A percentile compares a stretch with the other conserved stretches of the same genome.
phyloP scores from a whole-genome alignment of 1,284 basidiomycete genomes.

The Ceratobasidium sp. region DNA sequence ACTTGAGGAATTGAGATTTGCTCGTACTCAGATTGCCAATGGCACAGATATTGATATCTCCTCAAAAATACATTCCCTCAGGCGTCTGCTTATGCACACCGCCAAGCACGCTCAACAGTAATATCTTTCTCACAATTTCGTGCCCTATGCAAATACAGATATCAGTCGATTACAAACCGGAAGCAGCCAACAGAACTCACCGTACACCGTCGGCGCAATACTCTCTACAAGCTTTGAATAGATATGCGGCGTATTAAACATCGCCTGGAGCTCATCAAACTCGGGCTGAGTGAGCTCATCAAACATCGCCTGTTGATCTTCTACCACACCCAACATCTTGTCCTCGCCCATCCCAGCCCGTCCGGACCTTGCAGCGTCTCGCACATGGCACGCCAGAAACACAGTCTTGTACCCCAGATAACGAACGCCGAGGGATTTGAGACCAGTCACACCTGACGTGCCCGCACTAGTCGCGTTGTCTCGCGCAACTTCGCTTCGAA shows the following conservation, averaged over 20 bases:
- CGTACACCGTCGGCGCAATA: conserved; percentile 98
- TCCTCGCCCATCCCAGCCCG: conserved; percentile 61
- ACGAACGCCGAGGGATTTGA: conserved; percentile 94
- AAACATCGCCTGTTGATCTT: conserved; percentile 83
- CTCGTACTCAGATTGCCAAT: conserved; percentile 97
- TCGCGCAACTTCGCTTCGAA: conserved; percentile 92
- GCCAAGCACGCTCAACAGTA: conserved; percentile 99
- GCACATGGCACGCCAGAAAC: conserved; percentile 98
- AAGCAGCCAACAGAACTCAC: conserved; percentile 51
- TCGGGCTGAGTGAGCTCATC: conserved; percentile 93
- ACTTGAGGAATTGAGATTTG: conserved; percentile 99
- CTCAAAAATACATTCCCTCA: conserved; percentile 97
- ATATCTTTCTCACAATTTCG: conserved; percentile 98
- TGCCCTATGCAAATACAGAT: conserved; percentile 66
- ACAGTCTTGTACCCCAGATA: conserved; percentile 99
- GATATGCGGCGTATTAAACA: conserved; percentile 95
- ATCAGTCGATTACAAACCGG: conserved; percentile 1
- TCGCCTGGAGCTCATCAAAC: conserved; percentile 92
- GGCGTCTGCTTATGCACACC: conserved; percentile 97
- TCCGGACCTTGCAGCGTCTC: conserved; percentile 81
- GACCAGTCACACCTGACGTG: conserved; percentile 88
- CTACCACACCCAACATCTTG: conserved; percentile 53
- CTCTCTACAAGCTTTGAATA: conserved; percentile 94
- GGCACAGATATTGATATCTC: conserved; percentile 99
- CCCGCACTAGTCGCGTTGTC: conserved; percentile 78